These are phyloP conservation scores for Camptophora hylomeconis DNA, from an alignment of 2,329 filamentous ascomycete species.

Conservation along the genomic window DNA sequence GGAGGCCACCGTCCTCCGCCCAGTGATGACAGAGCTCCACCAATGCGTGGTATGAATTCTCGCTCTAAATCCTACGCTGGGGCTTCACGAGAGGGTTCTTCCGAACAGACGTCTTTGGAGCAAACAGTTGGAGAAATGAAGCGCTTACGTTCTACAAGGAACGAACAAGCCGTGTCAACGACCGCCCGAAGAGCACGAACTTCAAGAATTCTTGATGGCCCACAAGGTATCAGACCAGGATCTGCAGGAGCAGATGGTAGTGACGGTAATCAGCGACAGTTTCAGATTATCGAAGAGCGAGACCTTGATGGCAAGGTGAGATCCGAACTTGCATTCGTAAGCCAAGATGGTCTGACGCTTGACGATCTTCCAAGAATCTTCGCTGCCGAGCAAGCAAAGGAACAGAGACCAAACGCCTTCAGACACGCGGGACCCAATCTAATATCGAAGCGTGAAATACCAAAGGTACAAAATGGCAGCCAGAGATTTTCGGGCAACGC, in stretches of 20 bases:
- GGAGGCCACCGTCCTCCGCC: conserved; percentile 47
- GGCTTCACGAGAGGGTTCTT: conserved; percentile 44
- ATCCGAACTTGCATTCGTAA: conserved; percentile 70
- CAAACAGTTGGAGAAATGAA: conserved; percentile 93
- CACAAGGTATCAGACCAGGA: conserved; percentile 60
- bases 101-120: conserved; percentile 70
- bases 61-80: conserved; percentile 64
- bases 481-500: conserved; percentile 52
- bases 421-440: conserved; percentile 62
- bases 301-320: conserved; percentile 55
- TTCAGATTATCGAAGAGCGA: conserved; percentile 71
- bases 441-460: conserved; percentile 40
- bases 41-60: conserved; percentile 49
- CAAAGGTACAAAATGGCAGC: conserved; percentile 54
- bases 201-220: conserved; percentile 83
- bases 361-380: conserved; percentile 96
- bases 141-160: conserved; percentile 76
- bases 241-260: conserved; percentile 53
- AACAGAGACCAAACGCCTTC: conserved; percentile 71
- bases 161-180: conserved; percentile 87
- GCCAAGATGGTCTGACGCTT: conserved; percentile 75
- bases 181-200: conserved; percentile 83
- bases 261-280: conserved; percentile 28
- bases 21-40: conserved; percentile 35
- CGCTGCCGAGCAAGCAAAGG: conserved; percentile 84